Evolutionary conservation across 805 yeast genomes (phyloP).

Genomic region (Torulaspora gathmanii): DNA sequence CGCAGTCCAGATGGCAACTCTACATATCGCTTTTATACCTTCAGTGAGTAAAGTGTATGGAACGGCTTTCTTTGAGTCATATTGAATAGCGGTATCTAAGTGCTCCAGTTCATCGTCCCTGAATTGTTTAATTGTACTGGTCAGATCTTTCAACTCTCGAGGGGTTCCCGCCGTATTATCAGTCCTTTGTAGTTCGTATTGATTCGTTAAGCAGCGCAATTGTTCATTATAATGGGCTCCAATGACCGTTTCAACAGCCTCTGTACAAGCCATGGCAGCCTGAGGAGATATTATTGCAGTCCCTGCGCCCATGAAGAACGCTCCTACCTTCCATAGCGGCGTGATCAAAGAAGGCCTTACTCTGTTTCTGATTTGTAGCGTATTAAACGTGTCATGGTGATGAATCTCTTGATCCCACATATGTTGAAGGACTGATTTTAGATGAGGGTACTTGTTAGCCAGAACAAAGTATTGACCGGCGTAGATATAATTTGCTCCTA

Average conservation of each 20-base stretch:
- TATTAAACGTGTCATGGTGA: slow-evolving; percentile 82
- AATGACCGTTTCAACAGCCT: slow-evolving; percentile 96
- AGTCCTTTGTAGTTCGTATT: slow-evolving; percentile 47
- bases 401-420: slow-evolving; percentile 99
- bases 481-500: slow-evolving; percentile 92
- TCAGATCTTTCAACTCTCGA: slow-evolving; percentile 56
- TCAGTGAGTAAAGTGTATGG: slow-evolving; percentile 90
- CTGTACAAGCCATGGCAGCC: slow-evolving; percentile 99
- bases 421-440: slow-evolving; percentile 77
- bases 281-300: slow-evolving; percentile 87
- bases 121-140: slow-evolving; percentile 61
- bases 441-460: slow-evolving; percentile 61
- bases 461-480: slow-evolving; percentile 83
- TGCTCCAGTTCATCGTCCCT: slow-evolving; percentile 96
- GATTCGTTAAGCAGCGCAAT: slow-evolving; percentile 66
- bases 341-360: slow-evolving; percentile 90
- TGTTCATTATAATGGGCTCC: slow-evolving; percentile 95
- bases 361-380: slow-evolving; percentile 65
- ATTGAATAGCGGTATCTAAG: slow-evolving; percentile 84
- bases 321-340: slow-evolving; percentile 91
- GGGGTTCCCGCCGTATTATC: slow-evolving; percentile 28
- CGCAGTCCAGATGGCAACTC: slow-evolving; percentile 87
- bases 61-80: slow-evolving; percentile 89
- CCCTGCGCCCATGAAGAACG: slow-evolving; percentile 76
- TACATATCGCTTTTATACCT: slow-evolving; percentile 74